Conservation (phyloP, 106 monocot genomes). For the Dendrobium chrysotoxum region DNA sequence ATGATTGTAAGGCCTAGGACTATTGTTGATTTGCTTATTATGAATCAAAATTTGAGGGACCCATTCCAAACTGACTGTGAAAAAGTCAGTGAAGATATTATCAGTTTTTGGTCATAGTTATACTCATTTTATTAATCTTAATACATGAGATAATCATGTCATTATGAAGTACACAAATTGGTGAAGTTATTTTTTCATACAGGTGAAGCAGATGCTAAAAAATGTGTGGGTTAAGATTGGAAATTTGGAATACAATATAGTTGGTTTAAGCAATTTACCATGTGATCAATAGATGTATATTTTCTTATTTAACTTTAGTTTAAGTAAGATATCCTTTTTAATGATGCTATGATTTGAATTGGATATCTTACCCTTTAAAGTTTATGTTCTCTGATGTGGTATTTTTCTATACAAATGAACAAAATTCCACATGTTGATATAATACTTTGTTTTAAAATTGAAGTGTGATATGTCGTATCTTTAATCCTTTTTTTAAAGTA, state of each 20-base stretch:
- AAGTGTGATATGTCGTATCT: no score
- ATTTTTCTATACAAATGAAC: background rate
- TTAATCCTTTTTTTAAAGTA: background rate
- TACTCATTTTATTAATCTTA: background rate
- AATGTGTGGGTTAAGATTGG: conserved; percentile 62
- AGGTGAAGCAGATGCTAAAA: conserved; percentile 83
- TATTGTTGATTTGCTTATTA: conserved; percentile 69
- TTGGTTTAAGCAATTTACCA: conserved; percentile 72
- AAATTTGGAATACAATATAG: conserved; percentile 70
- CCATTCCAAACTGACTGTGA: conserved; percentile 65
- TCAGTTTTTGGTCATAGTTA: background rate
- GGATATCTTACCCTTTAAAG: background rate
- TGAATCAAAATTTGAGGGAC: conserved; percentile 63
- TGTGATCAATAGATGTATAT: conserved; percentile 59
- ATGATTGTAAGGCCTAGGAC: conserved; percentile 93
- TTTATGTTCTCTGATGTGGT: background rate
- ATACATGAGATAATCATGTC: background rate
- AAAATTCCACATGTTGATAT: background rate
- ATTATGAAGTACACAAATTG: background rate
- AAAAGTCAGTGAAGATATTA: conserved; percentile 35
- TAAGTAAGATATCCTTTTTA: background rate
- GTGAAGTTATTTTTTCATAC: background rate
- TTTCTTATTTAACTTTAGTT: background rate
- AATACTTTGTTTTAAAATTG: background rate
- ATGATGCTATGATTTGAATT: background rate